Percentiles rank a stretch among this genome's conserved stretches.
Evolutionary conservation across 805 yeast species (phyloP).

Genomic region (Wickerhamiella australiensis): DNA sequence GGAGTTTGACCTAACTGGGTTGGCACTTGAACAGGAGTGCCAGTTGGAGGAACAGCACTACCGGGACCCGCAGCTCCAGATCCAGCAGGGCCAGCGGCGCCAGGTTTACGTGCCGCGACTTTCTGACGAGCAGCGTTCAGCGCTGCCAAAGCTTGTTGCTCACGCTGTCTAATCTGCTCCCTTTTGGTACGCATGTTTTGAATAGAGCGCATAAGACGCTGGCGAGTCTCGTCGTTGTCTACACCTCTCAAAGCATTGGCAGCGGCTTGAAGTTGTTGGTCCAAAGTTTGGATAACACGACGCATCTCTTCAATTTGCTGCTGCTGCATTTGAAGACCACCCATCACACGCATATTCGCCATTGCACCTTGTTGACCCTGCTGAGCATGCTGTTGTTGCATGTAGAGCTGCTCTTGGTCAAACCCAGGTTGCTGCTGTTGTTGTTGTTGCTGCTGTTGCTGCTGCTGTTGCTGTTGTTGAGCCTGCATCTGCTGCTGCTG

Average conservation of each 20-base stretch:
- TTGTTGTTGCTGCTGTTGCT: constrained; percentile 14
- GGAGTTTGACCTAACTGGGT: not conserved
- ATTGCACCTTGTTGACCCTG: constrained; percentile 14
- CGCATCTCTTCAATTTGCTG: constrained; percentile 20
- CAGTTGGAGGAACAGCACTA: not conserved
- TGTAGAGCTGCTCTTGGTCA: constrained; percentile 15
- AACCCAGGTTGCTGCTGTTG: constrained; percentile 11
- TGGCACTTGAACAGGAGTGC: constrained; percentile 1
- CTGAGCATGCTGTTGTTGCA: constrained; percentile 15
- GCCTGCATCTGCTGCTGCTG: constrained; percentile 19
- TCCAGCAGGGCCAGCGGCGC: too few species aligned
- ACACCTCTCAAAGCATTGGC: constrained; percentile 13
- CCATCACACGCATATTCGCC: constrained; percentile 15
- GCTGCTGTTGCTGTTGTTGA: constrained; percentile 18
- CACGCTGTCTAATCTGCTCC: constrained; percentile 19
- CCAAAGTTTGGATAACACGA: constrained; percentile 11
- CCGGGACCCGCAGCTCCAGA: not conserved
- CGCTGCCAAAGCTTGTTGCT: constrained; percentile 17
- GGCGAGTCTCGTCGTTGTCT: constrained; percentile 14
- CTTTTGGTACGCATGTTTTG: constrained; percentile 14
- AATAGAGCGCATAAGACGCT: constrained; percentile 17
- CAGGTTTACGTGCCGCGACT: constrained; percentile 14
- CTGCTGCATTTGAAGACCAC: constrained; percentile 22
- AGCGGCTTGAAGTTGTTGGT: constrained; percentile 16
- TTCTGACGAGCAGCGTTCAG: constrained; percentile 12